Evolutionary conservation across 2,329 filamentous ascomycete species (phyloP).

Genomic region (Claviceps pazoutovae): DNA sequence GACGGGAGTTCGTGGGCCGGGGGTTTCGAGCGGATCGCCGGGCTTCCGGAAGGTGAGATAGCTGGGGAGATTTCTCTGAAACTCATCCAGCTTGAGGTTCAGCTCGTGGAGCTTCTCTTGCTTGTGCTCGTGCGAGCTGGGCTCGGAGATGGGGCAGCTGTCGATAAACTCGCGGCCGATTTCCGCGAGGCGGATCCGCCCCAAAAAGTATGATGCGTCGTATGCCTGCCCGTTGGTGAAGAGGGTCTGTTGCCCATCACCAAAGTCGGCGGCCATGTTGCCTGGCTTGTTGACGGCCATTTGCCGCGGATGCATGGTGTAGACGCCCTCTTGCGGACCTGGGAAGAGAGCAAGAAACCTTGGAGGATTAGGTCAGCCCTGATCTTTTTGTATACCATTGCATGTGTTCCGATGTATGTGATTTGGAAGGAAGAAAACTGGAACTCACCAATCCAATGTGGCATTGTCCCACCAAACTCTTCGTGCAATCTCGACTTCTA

Average conservation of each 20-base stretch:
- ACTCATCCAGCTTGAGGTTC: not conserved
- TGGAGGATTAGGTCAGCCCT: not conserved
- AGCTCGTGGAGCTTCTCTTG: slow-evolving; percentile 1
- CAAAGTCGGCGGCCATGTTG: not conserved
- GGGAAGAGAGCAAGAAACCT: slow-evolving; percentile 4
- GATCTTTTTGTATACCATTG: not conserved
- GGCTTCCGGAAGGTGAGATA: not conserved
- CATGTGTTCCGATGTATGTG: not conserved
- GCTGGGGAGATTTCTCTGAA: slow-evolving; percentile 2
- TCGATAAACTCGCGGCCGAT: slow-evolving; percentile 1
- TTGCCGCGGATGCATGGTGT: slow-evolving; percentile 4
- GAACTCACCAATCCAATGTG: slow-evolving; percentile 2
- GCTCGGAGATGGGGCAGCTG: not conserved
- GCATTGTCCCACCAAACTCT: slow-evolving; percentile 5
- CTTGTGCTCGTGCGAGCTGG: not conserved
- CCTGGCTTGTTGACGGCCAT: slow-evolving; percentile 6
- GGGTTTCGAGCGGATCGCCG: not conserved
- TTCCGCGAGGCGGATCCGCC: slow-evolving; percentile 3
- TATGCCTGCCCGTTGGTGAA: not conserved
- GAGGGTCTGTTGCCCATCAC: not conserved
- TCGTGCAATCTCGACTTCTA: slow-evolving; percentile 3
- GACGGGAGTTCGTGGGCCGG: not conserved
- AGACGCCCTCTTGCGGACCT: slow-evolving; percentile 2
- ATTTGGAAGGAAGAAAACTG: not conserved
- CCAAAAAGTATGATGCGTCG: not conserved